A percentile compares a stretch with the other conserved stretches of the same genome.
These are phyloP conservation scores for Aspergillus neoniger DNA, from an alignment of 2,329 filamentous ascomycete species.

Conservation along the genomic window DNA sequence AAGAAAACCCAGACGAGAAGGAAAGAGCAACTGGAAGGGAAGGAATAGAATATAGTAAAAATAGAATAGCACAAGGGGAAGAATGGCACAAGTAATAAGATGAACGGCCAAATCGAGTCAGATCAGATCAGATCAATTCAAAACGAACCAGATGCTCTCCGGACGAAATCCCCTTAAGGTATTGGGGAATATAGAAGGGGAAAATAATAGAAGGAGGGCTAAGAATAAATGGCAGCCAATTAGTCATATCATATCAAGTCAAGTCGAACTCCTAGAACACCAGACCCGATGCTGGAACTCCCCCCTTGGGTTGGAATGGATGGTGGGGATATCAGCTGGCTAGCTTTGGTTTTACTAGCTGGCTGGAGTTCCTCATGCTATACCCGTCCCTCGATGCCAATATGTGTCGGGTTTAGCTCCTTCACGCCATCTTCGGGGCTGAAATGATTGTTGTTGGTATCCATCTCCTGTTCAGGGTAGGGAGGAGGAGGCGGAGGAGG, in stretches of 20 bases:
- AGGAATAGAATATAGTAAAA: not conserved
- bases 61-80: not conserved
- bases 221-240: not conserved
- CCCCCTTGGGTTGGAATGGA: not conserved
- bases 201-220: slow-evolving; percentile 2
- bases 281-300: slow-evolving; percentile 15
- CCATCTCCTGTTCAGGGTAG: slow-evolving; percentile 27
- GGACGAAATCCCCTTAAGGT: not conserved
- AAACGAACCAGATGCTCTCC: not conserved
- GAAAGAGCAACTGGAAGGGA: not conserved
- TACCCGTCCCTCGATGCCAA: slow-evolving; percentile 29
- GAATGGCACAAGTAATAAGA: slow-evolving; percentile 9
- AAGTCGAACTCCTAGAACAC: slow-evolving; percentile 12
- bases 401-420: slow-evolving; percentile 20
- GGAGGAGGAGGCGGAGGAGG: slow-evolving; percentile 38
- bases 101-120: slow-evolving; percentile 4
- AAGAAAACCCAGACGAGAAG: not conserved
- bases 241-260: not conserved
- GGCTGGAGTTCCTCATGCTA: slow-evolving; percentile 7
- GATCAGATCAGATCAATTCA: not conserved
- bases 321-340: not conserved
- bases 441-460: slow-evolving; percentile 11
- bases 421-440: slow-evolving; percentile 10
- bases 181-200: slow-evolving; percentile 8
- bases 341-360: not conserved